Evolutionary conservation across 345 rosid species (phyloP), one percentile per base, ranked within the genome.

Genomic region (Sonneratia alba): DNA sequence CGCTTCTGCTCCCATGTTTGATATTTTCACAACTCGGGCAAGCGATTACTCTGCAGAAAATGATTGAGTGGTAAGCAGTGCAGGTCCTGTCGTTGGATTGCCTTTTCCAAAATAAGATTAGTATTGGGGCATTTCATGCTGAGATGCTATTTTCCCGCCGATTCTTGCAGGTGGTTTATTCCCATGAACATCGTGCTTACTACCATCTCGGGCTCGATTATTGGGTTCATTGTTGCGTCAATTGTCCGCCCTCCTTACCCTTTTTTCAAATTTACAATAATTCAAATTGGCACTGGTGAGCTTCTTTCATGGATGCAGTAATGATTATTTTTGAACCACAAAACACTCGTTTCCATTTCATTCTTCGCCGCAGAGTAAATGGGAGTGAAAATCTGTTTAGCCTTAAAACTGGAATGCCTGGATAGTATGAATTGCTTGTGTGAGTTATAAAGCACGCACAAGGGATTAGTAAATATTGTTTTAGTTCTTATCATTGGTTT

Each of bases 21-120:
- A 92, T 96, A 68, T 92, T 96, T 78, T 91, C 99, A 14, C 97
- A 92, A 84, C 96, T 96, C 22, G 99, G 99, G 7, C 97, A 96
- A 86, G 93, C 99, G 24, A 81, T 96, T 64, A 92, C 92, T 75
- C 66, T 91, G 59, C 55, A 88, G 75, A 96, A 96, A 71, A 91
- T 96, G 97, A 72, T 91, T 45, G 79, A 89, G 80, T 96, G 98
- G 99, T 95, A 82, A 75, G 81, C 37, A 32, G 7, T 66, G 32
- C 68, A 24, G 36, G 22, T 66, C 72, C 43, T 67, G 24, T 36
- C 36, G 36, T 63, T 34, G 6, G 70, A 24, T 34, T 10, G 22
- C 38, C 9, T 47, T 70, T 59, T 71, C 10, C 36, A 4, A 24
- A 19, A n/a, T n/a, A n/a, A n/a, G n/a, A n/a, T n/a, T n/a, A n/a